phyloP scores from a whole-genome alignment of 345 rosid genomes.

The Gynandropsis gynandra region DNA sequence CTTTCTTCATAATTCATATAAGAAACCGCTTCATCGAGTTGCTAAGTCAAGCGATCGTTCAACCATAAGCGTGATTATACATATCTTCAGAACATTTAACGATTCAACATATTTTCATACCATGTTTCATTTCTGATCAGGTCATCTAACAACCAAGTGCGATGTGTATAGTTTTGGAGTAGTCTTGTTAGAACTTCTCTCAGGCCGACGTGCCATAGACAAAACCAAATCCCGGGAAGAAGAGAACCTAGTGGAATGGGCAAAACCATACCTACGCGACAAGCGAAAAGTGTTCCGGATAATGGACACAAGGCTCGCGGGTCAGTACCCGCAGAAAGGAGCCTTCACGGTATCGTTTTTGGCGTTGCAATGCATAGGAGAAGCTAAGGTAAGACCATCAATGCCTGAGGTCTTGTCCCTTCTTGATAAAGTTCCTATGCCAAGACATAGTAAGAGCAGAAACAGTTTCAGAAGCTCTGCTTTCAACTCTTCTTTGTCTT shows the following conservation, averaged over 20 bases:
- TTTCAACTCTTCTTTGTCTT: conserved; percentile 16
- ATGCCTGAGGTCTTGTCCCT: conserved; percentile 49
- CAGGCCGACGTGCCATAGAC: conserved; percentile 64
- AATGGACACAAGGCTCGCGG: conserved; percentile 81
- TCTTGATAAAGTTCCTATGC: conserved; percentile 34
- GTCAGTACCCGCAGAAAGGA: conserved; percentile 78
- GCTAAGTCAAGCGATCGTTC: too few relatives aligned
- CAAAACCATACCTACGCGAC: conserved; percentile 60
- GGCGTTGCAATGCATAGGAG: conserved; percentile 64
- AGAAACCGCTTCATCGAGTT: too few relatives aligned
- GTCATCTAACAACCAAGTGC: conserved; percentile 84
- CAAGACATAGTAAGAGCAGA: conserved; percentile 26
- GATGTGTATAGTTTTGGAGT: conserved; percentile 91
- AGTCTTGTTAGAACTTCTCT: conserved; percentile 61
- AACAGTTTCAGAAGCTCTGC: conserved; percentile 15
- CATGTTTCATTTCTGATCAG: conserved; percentile 30
- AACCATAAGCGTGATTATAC: too few relatives aligned
- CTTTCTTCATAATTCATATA: not conserved
- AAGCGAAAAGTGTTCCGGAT: conserved; percentile 55
- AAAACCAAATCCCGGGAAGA: conserved; percentile 43
- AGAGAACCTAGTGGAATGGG: conserved; percentile 79
- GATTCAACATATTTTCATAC: not conserved
- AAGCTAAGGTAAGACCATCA: conserved; percentile 53
- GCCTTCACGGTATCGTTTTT: conserved; percentile 66
- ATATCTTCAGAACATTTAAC: not conserved